Conservation (phyloP, 805 yeast species). For the Yarrowia divulgata region DNA sequence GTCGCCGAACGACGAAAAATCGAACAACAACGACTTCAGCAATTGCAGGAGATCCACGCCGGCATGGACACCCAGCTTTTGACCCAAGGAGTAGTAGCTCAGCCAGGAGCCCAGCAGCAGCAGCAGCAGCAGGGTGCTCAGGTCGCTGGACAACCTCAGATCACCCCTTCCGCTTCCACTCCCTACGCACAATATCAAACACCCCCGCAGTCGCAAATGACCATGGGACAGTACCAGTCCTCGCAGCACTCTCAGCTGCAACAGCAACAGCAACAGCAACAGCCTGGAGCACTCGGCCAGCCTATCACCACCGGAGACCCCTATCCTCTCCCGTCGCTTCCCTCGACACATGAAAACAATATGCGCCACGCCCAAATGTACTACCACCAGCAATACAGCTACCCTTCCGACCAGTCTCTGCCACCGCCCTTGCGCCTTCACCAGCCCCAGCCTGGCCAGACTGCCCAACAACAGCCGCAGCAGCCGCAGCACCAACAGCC, state of each 20-base stretch:
- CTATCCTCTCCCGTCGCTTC: slow-evolving; percentile 35
- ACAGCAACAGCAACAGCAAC: slow-evolving; percentile 29
- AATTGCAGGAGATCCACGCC: slow-evolving; percentile 38
- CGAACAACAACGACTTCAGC: slow-evolving; percentile 40
- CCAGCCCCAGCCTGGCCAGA: slow-evolving; percentile 23
- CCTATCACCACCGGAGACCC: slow-evolving; percentile 27
- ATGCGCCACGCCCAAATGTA: slow-evolving; percentile 30
- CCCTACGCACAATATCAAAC: slow-evolving; percentile 20
- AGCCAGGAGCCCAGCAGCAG: slow-evolving; percentile 12
- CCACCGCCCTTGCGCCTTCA: slow-evolving; percentile 35
- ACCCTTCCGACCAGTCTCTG: slow-evolving; percentile 31
- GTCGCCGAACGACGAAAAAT: slow-evolving; percentile 48
- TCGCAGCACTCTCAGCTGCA: slow-evolving; percentile 38
- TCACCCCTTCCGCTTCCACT: slow-evolving; percentile 9
- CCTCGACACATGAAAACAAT: slow-evolving; percentile 31
- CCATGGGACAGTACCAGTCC: slow-evolving; percentile 40
- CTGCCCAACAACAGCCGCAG: slow-evolving; percentile 4
- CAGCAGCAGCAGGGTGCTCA: background rate
- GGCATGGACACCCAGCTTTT: slow-evolving; percentile 40
- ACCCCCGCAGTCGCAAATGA: slow-evolving; percentile 39
- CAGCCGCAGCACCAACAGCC: slow-evolving; percentile 37
- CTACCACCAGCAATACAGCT: slow-evolving; percentile 35
- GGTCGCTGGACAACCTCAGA: slow-evolving; percentile 23
- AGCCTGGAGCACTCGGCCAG: slow-evolving; percentile 6
- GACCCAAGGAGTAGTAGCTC: slow-evolving; percentile 26